Base-by-base conservation (phyloP, 345 rosid species). In the Rhizophora mangle region DNA sequence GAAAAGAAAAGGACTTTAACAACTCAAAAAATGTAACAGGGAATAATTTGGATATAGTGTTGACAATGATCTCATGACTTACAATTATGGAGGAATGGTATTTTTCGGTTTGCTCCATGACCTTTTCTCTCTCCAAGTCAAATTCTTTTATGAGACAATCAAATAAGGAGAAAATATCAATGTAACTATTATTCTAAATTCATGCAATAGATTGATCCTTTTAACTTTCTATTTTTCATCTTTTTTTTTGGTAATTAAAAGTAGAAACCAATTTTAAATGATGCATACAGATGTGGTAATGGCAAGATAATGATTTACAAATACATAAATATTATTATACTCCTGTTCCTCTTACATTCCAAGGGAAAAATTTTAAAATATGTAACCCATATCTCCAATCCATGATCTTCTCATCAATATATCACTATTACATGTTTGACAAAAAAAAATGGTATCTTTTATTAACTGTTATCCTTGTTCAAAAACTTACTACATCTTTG, bases 61-160 rank as follows among this genome's bases (percentile, higher is more conserved):
- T 49, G 32, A 21, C 57, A 22, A 4, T 20, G 6, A 20, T 49
- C 30, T 3, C 30, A 24, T 69, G 65, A 10, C n/a, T 69, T 47
- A 63, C 24, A 36, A 8, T 24, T 24, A 24, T 24, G 24, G 24
- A 24, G 24, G 24, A 24, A 24, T 24, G 24, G 24, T 56, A 49
- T 56, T 36, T 37, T 8, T 53, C 64, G 8, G 18, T 68, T 68
- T 58, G 16, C 64, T n/a, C 31, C 7, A 16, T 39, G 16, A 60
- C n/a, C 46, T 46, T 69, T 69, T 30, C 65, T 60, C 65, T 69
- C 59, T 69, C 72, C 19, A 3, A 21, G 52, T 60, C 51, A 61
- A 29, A 69, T 18, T 47, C 60, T 54, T 24, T 69, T 60, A 22
- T 69, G 19, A 60, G 51, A 32, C 63, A 58, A 31, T 16, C 51